Conservation (phyloP, 176 grass and related monocot species). For the Pontederia paniculata region DNA sequence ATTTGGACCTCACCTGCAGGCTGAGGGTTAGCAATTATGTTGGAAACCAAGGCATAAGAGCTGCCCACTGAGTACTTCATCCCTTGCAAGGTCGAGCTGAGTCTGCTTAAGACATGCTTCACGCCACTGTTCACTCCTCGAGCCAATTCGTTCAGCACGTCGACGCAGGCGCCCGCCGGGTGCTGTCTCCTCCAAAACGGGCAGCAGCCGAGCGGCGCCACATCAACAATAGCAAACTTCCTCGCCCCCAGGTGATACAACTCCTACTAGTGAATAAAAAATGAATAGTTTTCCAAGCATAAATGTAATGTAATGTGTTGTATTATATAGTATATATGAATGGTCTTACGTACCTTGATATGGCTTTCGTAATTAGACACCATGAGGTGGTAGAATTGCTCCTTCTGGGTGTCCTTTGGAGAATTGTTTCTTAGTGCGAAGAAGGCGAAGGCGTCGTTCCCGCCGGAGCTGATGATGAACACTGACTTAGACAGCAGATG, state of each 20-base stretch:
- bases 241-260: slow-evolving; percentile 60
- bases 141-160: slow-evolving; percentile 59
- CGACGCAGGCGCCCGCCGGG: slow-evolving; percentile 62
- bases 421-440: neutral
- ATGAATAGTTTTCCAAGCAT: no score
- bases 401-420: slow-evolving; percentile 5
- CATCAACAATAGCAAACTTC: slow-evolving; percentile 72
- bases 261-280: no score
- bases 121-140: slow-evolving; percentile 53
- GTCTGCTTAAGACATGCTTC: slow-evolving; percentile 36
- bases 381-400: slow-evolving; percentile 12
- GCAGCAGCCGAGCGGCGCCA: slow-evolving; percentile 80
- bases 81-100: slow-evolving; percentile 33
- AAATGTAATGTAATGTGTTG: neutral
- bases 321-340: neutral
- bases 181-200: slow-evolving; percentile 71
- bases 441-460: slow-evolving; percentile 48
- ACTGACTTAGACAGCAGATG: slow-evolving; percentile 34
- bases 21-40: slow-evolving; percentile 70
- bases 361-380: slow-evolving; percentile 14
- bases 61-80: slow-evolving; percentile 81
- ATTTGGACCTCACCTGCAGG: no score
- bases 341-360: slow-evolving; percentile 20
- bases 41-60: slow-evolving; percentile 60
- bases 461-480: slow-evolving; percentile 44